These are phyloP conservation scores for Prunus padus DNA, from an alignment of 306 rosid genomes.

Conservation along the genomic window DNA sequence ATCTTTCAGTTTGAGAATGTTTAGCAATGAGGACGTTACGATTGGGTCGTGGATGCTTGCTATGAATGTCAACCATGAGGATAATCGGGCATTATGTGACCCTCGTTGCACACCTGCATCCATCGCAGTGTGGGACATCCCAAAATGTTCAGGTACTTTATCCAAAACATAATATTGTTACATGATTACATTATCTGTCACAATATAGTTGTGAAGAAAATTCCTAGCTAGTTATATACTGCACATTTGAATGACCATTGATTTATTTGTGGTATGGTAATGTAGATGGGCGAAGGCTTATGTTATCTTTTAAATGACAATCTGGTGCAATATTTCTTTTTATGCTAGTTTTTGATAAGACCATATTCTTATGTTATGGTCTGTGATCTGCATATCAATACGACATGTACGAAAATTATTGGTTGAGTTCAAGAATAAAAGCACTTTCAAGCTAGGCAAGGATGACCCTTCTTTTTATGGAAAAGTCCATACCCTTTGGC, in stretches of 20 bases:
- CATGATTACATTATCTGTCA: not conserved
- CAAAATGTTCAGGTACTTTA: slow-evolving; percentile 37
- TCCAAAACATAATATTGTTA: not conserved
- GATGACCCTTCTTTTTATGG: not conserved
- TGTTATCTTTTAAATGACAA: not conserved
- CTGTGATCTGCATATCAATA: not conserved
- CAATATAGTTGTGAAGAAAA: not conserved
- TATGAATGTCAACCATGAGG: slow-evolving; percentile 37
- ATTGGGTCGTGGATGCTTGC: slow-evolving; percentile 44
- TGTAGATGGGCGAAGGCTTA: not conserved
- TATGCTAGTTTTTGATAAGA: not conserved
- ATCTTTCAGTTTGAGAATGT: slow-evolving; percentile 34
- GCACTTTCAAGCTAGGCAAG: not conserved
- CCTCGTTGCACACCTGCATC: slow-evolving; percentile 31
- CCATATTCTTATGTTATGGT: slow-evolving; percentile 1
- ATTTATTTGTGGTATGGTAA: not conserved
- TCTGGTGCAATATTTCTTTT: not conserved
- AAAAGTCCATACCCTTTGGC: not conserved
- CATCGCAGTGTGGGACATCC: slow-evolving; percentile 41
- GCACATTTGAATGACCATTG: not conserved
- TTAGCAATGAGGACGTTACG: slow-evolving; percentile 36
- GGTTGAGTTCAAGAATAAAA: not conserved
- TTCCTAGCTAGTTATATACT: not conserved
- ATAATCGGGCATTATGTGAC: slow-evolving; percentile 29
- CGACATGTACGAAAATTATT: not conserved